These are phyloP conservation scores for Suillus fuscotomentosus DNA, from an alignment of 768 basidiomycete species.

Conservation along the genomic window DNA sequence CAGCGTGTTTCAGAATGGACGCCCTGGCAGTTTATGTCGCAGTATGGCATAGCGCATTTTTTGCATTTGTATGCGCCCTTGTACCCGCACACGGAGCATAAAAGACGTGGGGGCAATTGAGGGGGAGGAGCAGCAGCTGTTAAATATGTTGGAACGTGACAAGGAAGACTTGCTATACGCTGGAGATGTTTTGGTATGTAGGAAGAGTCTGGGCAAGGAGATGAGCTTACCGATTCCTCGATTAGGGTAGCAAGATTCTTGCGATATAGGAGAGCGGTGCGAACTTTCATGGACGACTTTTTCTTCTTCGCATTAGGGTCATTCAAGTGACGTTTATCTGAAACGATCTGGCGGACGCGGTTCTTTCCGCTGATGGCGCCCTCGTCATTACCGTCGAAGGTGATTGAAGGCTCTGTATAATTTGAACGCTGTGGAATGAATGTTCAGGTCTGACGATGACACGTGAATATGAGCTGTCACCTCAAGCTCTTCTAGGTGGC, in stretches of 20 bases:
- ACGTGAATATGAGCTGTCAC: conserved; percentile 31
- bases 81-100: conserved; percentile 89
- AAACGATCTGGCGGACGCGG: conserved; percentile 17
- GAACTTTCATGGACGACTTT: conserved; percentile 79
- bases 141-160: conserved; percentile 64
- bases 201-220: background rate
- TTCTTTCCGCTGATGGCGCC: conserved; percentile 44
- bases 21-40: conserved; percentile 67
- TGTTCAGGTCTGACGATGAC: conserved; percentile 3
- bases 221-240: conserved; percentile 73
- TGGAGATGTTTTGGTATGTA: conserved; percentile 22
- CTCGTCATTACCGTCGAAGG: conserved; percentile 47
- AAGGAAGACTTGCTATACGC: conserved; percentile 57
- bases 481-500: conserved; percentile 85
- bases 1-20: conserved; percentile 82
- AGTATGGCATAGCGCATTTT: conserved; percentile 75
- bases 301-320: conserved; percentile 50
- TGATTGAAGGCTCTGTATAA: conserved; percentile 57
- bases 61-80: conserved; percentile 79
- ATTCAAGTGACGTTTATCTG: conserved; percentile 17
- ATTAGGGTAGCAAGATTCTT: conserved; percentile 73
- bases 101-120: conserved; percentile 59
- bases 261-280: conserved; percentile 78
- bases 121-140: conserved; percentile 63
- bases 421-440: conserved; percentile 63